Conservation (phyloP, 768 basidiomycete genomes). For the Galerina sulciceps region DNA sequence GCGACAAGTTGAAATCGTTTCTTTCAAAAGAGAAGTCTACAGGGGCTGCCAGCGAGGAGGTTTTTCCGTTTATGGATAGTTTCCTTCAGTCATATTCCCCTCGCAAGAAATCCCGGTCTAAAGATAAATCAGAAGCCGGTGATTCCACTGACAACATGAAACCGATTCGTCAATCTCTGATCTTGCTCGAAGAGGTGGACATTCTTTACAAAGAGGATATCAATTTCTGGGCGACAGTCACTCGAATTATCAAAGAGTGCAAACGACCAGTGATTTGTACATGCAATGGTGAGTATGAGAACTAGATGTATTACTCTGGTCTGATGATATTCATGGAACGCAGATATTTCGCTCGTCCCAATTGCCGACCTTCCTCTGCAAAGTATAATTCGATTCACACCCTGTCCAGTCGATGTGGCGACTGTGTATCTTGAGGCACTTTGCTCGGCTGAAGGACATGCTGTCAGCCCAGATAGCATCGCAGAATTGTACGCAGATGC, state of each 20-base stretch:
- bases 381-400: slow-evolving; percentile 64
- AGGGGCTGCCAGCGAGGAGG: not conserved
- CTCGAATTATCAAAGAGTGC: slow-evolving; percentile 81
- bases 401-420: slow-evolving; percentile 58
- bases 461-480: slow-evolving; percentile 46
- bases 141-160: slow-evolving; percentile 20
- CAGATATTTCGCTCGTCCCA: slow-evolving; percentile 79
- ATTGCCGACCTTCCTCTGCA: slow-evolving; percentile 78
- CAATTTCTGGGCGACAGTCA: slow-evolving; percentile 85
- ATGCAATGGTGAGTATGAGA: slow-evolving; percentile 78
- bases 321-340: not conserved
- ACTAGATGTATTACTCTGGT: not conserved
- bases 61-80: slow-evolving; percentile 3
- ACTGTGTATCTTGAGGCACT: slow-evolving; percentile 72
- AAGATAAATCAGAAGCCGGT: slow-evolving; percentile 9
- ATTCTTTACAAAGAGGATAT: slow-evolving; percentile 86
- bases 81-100: slow-evolving; percentile 23
- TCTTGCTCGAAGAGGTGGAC: slow-evolving; percentile 95
- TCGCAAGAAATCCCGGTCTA: slow-evolving; percentile 18
- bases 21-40: slow-evolving; percentile 17
- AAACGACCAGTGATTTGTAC: slow-evolving; percentile 91
- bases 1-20: slow-evolving; percentile 21
- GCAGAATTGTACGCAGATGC: slow-evolving; percentile 43
- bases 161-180: slow-evolving; percentile 77
- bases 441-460: slow-evolving; percentile 58